These are phyloP conservation scores for Leccinum barrowsii DNA, from an alignment of 768 basidiomycete species.

Conservation along the genomic window DNA sequence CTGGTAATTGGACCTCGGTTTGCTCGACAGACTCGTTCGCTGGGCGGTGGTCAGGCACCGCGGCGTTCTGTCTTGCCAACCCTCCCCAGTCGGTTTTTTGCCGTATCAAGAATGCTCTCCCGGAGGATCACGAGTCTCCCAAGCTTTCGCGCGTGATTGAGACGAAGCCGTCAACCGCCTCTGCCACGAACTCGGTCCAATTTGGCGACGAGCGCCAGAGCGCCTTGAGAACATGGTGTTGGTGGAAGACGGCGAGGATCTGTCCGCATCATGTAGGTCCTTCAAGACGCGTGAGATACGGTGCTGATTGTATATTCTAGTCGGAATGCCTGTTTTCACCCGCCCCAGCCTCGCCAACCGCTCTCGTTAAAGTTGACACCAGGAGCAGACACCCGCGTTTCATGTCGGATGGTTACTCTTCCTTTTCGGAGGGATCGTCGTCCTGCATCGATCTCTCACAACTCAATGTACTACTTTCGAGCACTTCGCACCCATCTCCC, in stretches of 20 bases:
- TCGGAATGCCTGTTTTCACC: conserved; percentile 56
- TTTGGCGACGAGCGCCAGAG: conserved; percentile 65
- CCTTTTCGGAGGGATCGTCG: conserved; percentile 65
- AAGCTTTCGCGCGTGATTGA: conserved; percentile 49
- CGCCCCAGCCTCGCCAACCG: conserved; percentile 48
- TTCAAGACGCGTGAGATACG: not conserved
- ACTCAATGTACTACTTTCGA: conserved; percentile 53
- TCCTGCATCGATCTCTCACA: conserved; percentile 73
- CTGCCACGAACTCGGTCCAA: conserved; percentile 51
- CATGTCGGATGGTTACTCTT: conserved; percentile 61
- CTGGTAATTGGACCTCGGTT: conserved; percentile 45
- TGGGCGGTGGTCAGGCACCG: conserved; percentile 73
- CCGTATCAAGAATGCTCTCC: conserved; percentile 27
- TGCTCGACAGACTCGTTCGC: conserved; percentile 49
- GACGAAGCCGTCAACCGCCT: conserved; percentile 60
- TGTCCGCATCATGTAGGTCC: conserved; percentile 45
- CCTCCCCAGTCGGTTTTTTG: conserved; percentile 34
- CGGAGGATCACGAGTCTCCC: conserved; percentile 31
- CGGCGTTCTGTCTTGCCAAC: conserved; percentile 51
- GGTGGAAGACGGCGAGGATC: conserved; percentile 64
- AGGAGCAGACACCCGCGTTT: conserved; percentile 67
- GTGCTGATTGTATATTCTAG: conserved; percentile 25
- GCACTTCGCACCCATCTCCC: conserved; percentile 49
- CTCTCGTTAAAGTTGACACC: conserved; percentile 63
- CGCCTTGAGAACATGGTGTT: conserved; percentile 67